phyloP scores from a whole-genome alignment of 2,329 filamentous ascomycete genomes.

The Ceratocystis colombiana region DNA sequence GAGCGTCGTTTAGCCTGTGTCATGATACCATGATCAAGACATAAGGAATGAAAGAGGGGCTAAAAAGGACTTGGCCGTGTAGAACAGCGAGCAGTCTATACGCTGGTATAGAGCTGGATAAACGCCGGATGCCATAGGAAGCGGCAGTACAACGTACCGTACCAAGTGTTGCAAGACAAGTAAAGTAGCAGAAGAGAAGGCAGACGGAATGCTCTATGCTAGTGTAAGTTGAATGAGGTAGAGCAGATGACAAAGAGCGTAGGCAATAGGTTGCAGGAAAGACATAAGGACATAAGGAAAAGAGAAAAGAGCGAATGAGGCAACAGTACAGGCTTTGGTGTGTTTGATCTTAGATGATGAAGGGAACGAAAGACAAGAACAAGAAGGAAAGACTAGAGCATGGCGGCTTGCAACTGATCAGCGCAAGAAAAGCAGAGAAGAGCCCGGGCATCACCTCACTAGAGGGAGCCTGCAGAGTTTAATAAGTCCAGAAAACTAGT shows the following conservation, averaged over 20 bases:
- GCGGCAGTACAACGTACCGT: slow-evolving; percentile 2
- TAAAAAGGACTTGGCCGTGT: background rate
- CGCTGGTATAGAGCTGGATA: background rate
- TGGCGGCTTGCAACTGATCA: background rate
- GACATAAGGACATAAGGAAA: background rate
- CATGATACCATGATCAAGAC: background rate
- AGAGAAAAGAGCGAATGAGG: too few species aligned
- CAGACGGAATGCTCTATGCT: background rate
- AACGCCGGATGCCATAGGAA: background rate
- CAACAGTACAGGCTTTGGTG: background rate
- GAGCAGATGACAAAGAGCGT: background rate
- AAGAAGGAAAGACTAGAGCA: background rate
- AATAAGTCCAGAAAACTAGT: background rate
- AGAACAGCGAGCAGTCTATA: background rate
- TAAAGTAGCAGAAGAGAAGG: background rate
- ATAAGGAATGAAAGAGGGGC: slow-evolving; percentile 3
- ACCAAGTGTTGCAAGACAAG: background rate
- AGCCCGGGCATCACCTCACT: background rate
- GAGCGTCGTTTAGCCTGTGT: background rate
- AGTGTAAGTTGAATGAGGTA: background rate
- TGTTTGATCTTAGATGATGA: background rate
- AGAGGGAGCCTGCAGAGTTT: slow-evolving; percentile 2
- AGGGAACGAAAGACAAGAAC: background rate
- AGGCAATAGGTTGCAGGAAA: background rate
- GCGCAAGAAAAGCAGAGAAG: background rate